Evolutionary conservation across 345 rosid genomes (phyloP).

Genomic region (Aurinia saxatilis): DNA sequence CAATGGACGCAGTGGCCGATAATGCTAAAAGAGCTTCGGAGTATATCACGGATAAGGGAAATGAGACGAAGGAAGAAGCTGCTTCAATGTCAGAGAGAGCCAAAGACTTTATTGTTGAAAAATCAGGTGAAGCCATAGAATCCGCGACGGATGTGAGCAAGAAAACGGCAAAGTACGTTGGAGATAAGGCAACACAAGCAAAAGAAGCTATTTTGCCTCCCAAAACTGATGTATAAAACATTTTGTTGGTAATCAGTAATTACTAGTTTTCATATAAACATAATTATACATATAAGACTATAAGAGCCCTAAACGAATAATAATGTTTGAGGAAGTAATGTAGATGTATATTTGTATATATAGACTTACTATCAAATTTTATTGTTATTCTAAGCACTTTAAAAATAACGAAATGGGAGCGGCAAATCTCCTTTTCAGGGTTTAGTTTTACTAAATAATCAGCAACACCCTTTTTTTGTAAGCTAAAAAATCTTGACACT

Average conservation of each 20-base stretch:
- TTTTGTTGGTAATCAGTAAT: neutral
- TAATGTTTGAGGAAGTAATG: neutral
- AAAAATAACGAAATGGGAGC: too few relatives aligned
- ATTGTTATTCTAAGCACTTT: too few relatives aligned
- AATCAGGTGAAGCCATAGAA: slow-evolving; percentile 10
- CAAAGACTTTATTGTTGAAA: slow-evolving; percentile 17
- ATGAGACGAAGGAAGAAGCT: slow-evolving; percentile 17
- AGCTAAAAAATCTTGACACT: too few relatives aligned
- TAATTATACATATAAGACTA: too few relatives aligned
- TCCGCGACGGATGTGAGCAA: slow-evolving; percentile 1
- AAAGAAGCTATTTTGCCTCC: slow-evolving; percentile 22
- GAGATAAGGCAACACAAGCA: slow-evolving; percentile 17
- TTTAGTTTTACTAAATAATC: too few relatives aligned
- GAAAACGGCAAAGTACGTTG: slow-evolving; percentile 8
- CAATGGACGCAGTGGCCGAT: slow-evolving; percentile 16
- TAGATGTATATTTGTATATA: too few relatives aligned
- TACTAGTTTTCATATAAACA: neutral
- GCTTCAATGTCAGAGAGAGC: slow-evolving; percentile 7
- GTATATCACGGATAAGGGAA: slow-evolving; percentile 16
- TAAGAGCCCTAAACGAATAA: neutral
- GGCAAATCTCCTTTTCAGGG: too few relatives aligned
- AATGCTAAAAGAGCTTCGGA: slow-evolving; percentile 17
- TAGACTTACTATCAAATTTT: too few relatives aligned
- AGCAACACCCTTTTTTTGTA: too few relatives aligned
- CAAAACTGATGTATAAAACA: neutral